A percentile compares a stretch with the other conserved stretches of the same genome.
Evolutionary conservation across 2,329 filamentous ascomycete genomes (phyloP).

Genomic region (Leptographium wingfieldii): DNA sequence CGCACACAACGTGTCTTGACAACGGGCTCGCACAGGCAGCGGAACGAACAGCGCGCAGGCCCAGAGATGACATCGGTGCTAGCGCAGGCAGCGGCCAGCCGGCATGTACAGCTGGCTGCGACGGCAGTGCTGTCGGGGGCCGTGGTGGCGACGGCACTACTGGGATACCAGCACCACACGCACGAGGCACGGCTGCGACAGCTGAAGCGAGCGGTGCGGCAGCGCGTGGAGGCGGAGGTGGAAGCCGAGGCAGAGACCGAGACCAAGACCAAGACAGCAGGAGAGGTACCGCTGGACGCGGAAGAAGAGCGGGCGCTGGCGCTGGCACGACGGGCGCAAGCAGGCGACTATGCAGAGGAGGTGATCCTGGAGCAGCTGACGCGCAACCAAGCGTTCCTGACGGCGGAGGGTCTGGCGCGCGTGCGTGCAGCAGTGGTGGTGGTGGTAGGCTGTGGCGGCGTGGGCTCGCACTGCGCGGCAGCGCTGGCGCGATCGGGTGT

Average conservation of each 20-base stretch:
- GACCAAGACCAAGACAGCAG: conserved; percentile 14
- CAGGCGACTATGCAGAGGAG: conserved; percentile 57
- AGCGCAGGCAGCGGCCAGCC: conserved; percentile 29
- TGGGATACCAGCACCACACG: conserved; percentile 50
- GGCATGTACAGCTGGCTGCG: conserved; percentile 50
- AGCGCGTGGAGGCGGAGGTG: conserved; percentile 12
- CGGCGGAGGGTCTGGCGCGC: conserved; percentile 64
- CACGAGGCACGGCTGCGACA: conserved; percentile 39
- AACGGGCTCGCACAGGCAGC: not conserved
- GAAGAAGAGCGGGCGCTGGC: conserved; percentile 48
- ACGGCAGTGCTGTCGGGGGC: conserved; percentile 56
- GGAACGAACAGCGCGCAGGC: not conserved
- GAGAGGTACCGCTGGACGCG: conserved; percentile 31
- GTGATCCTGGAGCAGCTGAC: conserved; percentile 90
- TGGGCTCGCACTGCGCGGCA: conserved; percentile 82
- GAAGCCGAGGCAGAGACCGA: not conserved
- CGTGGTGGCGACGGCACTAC: conserved; percentile 44
- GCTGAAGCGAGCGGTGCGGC: conserved; percentile 38
- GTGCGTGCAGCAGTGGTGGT: conserved; percentile 75
- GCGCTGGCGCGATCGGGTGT: conserved; percentile 83
- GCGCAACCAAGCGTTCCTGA: conserved; percentile 83
- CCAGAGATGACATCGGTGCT: conserved; percentile 26
- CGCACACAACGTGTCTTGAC: not conserved
- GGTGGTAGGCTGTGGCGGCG: conserved; percentile 85
- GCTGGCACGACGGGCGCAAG: conserved; percentile 46